Base-by-base conservation (phyloP, 2,329 filamentous ascomycete species). In the Fusarium redolens region DNA sequence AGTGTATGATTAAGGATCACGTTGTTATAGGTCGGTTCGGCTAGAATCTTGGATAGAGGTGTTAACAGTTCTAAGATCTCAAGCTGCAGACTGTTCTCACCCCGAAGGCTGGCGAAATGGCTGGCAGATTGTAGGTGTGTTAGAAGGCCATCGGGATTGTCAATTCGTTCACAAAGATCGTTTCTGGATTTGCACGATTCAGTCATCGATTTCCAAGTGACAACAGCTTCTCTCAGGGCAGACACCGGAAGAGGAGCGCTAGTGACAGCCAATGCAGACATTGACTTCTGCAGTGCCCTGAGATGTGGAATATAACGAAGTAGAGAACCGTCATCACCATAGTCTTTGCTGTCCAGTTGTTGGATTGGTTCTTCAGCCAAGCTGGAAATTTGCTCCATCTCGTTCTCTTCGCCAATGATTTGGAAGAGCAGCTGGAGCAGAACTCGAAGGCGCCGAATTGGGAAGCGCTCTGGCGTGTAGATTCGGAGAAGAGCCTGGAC, bases 401-500 rank as follows among this genome's bases (percentile, higher is more conserved):
- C 80, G 17, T 82, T 81, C 10, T 79, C 79, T 15, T 83, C 80
- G 28, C 86, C 87, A n/a, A 90, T 77, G 30, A 84, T 85, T 48
- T 85, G 82, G 17, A 84, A 82, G 14, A 87, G 82, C 1, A 90
- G 78, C 15, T 85, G 82, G 4, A 89, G 78, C 9, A 90, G 77
- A 1, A 87, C 85, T 18, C 89, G 83, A 5, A 90, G 79, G 25
- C 88, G 82, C 38, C 88, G 84, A 40, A 91, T 78, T 0, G 88
- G 88, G 68, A 87, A 87, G 28, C 81, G 82, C 0, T 88, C 85
- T 3, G 81, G 75, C 6, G 86, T 82, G 68, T 89, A 89, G 4
- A 86, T 83, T 11, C 85, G 81, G 7, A 90, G 78, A 14, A 90
- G 78, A 2, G 83, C 80, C 40, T 85, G 83, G 15, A 88, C 81